Evolutionary conservation across 257 asterid genomes (phyloP).

Genomic region (Scutellaria galericulata): DNA sequence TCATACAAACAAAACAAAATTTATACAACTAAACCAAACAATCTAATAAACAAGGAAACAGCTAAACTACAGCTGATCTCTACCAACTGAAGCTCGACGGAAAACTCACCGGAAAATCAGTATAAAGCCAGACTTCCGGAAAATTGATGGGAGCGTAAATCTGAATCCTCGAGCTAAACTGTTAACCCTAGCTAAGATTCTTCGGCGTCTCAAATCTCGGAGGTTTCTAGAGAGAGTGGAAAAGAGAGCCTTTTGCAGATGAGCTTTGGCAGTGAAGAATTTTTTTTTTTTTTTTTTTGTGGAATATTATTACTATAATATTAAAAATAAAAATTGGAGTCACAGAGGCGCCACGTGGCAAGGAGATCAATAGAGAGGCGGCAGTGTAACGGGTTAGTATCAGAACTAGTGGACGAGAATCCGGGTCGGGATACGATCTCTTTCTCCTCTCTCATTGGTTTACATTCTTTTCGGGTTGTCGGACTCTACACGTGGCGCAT

Average conservation of each 20-base stretch:
- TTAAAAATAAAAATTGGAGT: slow-evolving; percentile 38
- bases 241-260: slow-evolving; percentile 17
- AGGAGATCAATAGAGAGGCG: slow-evolving; percentile 50
- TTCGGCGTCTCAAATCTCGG: slow-evolving; percentile 52
- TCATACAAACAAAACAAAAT: slow-evolving; percentile 16
- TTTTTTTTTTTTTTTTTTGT: background rate
- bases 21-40: slow-evolving; percentile 23
- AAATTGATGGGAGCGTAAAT: slow-evolving; percentile 25
- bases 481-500: slow-evolving; percentile 10
- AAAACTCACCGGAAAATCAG: slow-evolving; percentile 54
- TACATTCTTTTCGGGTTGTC: slow-evolving; percentile 30
- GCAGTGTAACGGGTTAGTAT: slow-evolving; percentile 55
- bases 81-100: slow-evolving; percentile 34
- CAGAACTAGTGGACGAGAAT: slow-evolving; percentile 85
- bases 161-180: slow-evolving; percentile 33
- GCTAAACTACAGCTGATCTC: slow-evolving; percentile 20
- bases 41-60: slow-evolving; percentile 21
- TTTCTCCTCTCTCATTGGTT: slow-evolving; percentile 65
- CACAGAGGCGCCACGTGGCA: slow-evolving; percentile 67
- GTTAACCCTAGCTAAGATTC: slow-evolving; percentile 45
- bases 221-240: slow-evolving; percentile 52
- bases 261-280: slow-evolving; percentile 38
- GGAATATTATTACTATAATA: slow-evolving; percentile 9
- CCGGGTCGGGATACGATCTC: slow-evolving; percentile 68
- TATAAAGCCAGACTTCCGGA: slow-evolving; percentile 23